Conservation (phyloP, 1,284 basidiomycete genomes). For the Apiotrichum siamense region DNA sequence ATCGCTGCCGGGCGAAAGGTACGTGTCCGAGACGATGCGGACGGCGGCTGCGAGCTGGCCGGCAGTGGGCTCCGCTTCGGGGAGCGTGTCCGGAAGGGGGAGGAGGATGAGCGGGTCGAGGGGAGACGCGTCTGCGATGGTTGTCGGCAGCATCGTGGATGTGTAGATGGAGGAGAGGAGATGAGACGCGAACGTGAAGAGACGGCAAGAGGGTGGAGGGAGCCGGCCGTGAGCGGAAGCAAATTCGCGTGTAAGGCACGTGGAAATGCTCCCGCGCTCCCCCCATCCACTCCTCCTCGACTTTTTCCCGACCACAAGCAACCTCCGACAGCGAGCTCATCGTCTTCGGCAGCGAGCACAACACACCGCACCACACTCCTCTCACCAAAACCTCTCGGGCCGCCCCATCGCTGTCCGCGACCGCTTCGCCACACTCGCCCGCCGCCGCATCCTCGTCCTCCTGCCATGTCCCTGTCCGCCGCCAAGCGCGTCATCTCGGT, state of each 20-base stretch:
- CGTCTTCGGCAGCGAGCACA: background rate
- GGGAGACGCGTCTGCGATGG: constrained; percentile 26
- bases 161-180: background rate
- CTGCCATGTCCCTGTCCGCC: background rate
- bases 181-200: background rate
- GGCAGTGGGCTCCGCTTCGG: constrained; percentile 13
- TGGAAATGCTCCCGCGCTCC: background rate
- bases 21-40: constrained; percentile 9
- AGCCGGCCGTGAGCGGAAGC: no score
- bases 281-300: background rate
- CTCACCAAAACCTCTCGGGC: background rate
- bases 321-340: background rate
- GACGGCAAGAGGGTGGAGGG: background rate
- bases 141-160: constrained; percentile 28
- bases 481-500: constrained; percentile 23
- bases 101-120: constrained; percentile 38
- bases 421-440: background rate
- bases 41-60: constrained; percentile 13
- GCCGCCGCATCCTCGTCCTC: background rate
- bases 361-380: background rate
- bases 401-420: background rate
- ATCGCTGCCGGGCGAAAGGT: no score
- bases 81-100: constrained; percentile 27
- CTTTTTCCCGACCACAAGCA: background rate
- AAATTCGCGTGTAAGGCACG: background rate